Evolutionary conservation across 768 basidiomycete genomes (phyloP).

Genomic region (Trametes coccinea): DNA sequence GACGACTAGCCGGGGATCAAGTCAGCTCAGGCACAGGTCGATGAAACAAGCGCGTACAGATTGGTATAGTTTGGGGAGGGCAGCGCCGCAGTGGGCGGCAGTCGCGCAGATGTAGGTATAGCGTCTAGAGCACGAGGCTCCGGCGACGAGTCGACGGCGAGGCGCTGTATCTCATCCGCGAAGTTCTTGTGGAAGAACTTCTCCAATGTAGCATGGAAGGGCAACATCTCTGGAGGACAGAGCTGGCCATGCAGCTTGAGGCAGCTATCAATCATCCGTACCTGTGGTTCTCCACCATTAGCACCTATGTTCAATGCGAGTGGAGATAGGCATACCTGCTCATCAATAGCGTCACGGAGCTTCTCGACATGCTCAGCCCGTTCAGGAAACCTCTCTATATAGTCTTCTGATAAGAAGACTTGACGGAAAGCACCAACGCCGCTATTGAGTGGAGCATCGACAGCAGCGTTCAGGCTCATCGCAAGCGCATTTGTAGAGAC

Average conservation of each 20-base stretch:
- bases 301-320: background rate
- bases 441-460: slow-evolving; percentile 79
- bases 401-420: slow-evolving; percentile 72
- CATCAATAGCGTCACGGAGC: slow-evolving; percentile 73
- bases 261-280: slow-evolving; percentile 80
- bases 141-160: slow-evolving; percentile 58
- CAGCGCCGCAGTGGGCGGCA: slow-evolving; percentile 21
- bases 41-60: slow-evolving; percentile 3
- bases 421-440: slow-evolving; percentile 78
- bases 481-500: slow-evolving; percentile 80
- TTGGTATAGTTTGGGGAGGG: slow-evolving; percentile 18
- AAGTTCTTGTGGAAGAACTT: slow-evolving; percentile 86
- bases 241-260: slow-evolving; percentile 80
- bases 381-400: slow-evolving; percentile 66
- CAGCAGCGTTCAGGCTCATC: slow-evolving; percentile 83
- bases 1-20: background rate
- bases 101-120: slow-evolving; percentile 16
- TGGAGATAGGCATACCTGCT: slow-evolving; percentile 57
- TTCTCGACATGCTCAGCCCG: slow-evolving; percentile 70
- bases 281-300: slow-evolving; percentile 38
- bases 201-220: slow-evolving; percentile 89
- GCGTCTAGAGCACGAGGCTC: slow-evolving; percentile 38
- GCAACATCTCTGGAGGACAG: slow-evolving; percentile 85
- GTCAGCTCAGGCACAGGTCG: background rate
- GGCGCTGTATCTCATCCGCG: slow-evolving; percentile 74